Base-by-base conservation (phyloP, 331 rosid species). In the Malus hybrid region DNA sequence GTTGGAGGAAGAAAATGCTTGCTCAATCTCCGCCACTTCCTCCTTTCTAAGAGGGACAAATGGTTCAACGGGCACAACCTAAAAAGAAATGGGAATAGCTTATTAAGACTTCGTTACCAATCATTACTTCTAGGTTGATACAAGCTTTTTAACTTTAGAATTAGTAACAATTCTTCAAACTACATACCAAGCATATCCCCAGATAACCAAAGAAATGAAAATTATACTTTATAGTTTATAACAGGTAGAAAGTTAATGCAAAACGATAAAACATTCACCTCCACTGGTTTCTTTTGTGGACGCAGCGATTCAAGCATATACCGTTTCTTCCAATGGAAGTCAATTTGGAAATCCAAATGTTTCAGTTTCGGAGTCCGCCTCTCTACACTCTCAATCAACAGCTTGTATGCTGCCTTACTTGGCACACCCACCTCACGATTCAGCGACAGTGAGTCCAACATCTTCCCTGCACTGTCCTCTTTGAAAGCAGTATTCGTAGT, bases 1-100 rank as follows among this genome's bases (percentile, higher is more conserved):
- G 52, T 85, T 80, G 15, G 82, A 50, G 12, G 15, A 67, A 39
- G 87, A 73, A 79, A 95, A 84, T 63, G 97, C 96, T 55, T 7
- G 71, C n/a, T 75, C 64, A 66, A 95, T 87, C 79, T 80, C 84
- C 48, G n/a, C 72, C 77, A 80, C 75, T 65, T 92, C 99, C 80
- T 92, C 96, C 76, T 77, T 18, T 15, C 88, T 85, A 63, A 95
- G 93, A 66, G 87, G 89, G 72, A 75, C 68, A 83, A 92, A 92
- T 48, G 88, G 97, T 78, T 90, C 93, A 14, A 2, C 39, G 0
- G 88, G 89, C 20, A 62, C 80, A 39, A 48, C 89, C 99, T 92
- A 82, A 77, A 83, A 80, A 48, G 57, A 34, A 55, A 42, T 18
- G 71, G 75, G 50, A 64, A 72, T 32, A 70, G 70, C 67, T 68